Evolutionary conservation across 176 grass and related monocot species (phyloP), one percentile per base, ranked within the genome.

Genomic region (Saccharum officinarum): DNA sequence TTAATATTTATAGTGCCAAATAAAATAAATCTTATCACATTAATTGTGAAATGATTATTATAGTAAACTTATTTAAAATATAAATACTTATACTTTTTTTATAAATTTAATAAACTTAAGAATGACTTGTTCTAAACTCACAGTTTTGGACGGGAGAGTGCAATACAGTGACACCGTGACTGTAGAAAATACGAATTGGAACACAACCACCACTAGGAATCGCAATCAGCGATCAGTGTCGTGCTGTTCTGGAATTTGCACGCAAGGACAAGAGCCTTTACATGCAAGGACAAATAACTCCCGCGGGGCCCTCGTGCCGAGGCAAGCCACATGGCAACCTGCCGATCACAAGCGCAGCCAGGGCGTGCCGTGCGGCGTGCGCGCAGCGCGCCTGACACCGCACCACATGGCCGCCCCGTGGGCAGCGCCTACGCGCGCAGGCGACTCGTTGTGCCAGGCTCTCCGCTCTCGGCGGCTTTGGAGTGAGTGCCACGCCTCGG

Each of bases 261-360:
- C 0, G 14, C 36, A 42, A 82, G 80, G 80, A 82, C 80, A 59
- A 41, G n/a, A 4, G 5, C 34, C 7, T 9, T 74, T 82, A 82
- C 80, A 82, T 82, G 67, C 82, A 76, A 84, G 83, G 83, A 83
- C 82, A 83, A 65, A 68, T 31, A 57, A 40, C 55, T 16, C 7
- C 11, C 3, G 20, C 11, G 6, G 71, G 25, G 16, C 44, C 49
- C n/a, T 1, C 52, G 7, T 9, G 13, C 6, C 0, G 0, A 5
- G 5, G 26, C 9, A 20, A 3, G 78, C 70, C 85, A 87, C 85
- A 79, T 67, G 78, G 78, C 62, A 13, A 8, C n/a, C 59, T 18
- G 25, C 23, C 44, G 1, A 30, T 66, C 69, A 67, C 85, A 30
- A 13, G 49, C 49, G 16, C 16, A 14, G 45, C 2, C 42, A 50